Evolutionary conservation across 257 asterid genomes (phyloP).

Genomic region (Anisodus tanguticus): DNA sequence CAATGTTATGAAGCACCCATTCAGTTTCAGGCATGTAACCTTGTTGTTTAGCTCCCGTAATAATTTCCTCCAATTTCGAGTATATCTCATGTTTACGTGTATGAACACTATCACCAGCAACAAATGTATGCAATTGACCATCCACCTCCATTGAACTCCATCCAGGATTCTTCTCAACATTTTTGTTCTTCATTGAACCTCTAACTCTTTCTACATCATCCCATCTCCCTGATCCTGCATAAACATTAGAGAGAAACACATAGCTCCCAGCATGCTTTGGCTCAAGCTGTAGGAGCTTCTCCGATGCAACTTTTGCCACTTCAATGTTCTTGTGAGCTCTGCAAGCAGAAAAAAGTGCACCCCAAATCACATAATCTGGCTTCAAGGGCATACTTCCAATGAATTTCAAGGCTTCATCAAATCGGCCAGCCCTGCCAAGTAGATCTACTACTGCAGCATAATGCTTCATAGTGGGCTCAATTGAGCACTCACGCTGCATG

Average conservation of each 20-base stretch:
- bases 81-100: constrained; percentile 36
- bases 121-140: constrained; percentile 46
- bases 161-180: constrained; percentile 49
- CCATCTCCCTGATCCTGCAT: constrained; percentile 48
- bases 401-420: constrained; percentile 45
- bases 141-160: constrained; percentile 53
- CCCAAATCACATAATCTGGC: constrained; percentile 53
- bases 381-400: constrained; percentile 41
- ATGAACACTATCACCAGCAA: constrained; percentile 48
- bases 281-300: constrained; percentile 46
- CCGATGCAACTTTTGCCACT: constrained; percentile 43
- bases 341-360: constrained; percentile 53
- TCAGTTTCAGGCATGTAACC: constrained; percentile 50
- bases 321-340: constrained; percentile 50
- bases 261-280: constrained; percentile 51
- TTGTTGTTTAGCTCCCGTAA: constrained; percentile 35
- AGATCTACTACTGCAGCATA: constrained; percentile 48
- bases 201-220: constrained; percentile 51
- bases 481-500: constrained; percentile 42
- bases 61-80: constrained; percentile 44
- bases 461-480: constrained; percentile 48
- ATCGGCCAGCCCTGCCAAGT: constrained; percentile 50
- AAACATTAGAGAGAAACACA: constrained; percentile 48
- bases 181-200: constrained; percentile 44
- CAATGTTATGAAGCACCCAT: constrained; percentile 53